Conservation (phyloP, 2,329 filamentous ascomycete genomes). For the Clonostachys chloroleuca region DNA sequence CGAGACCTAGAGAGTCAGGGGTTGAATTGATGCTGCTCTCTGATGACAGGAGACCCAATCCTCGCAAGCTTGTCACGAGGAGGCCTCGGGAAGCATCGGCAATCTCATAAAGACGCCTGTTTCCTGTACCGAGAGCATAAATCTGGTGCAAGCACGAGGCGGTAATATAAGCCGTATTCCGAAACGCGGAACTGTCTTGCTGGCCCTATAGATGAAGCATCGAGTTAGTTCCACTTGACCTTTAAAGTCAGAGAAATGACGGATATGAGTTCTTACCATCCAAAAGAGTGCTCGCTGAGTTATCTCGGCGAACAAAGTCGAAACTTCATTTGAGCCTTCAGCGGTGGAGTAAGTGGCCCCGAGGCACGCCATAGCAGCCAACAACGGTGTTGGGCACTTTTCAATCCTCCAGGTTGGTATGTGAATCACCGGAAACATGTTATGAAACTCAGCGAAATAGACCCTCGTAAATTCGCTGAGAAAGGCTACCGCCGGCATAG, state of each 20-base stretch:
- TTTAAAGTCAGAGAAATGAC: neutral
- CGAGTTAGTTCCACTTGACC: neutral
- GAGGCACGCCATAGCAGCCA: conserved; percentile 21
- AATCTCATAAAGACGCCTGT: conserved; percentile 19
- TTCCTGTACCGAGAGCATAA: conserved; percentile 22
- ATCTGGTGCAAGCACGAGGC: conserved; percentile 22
- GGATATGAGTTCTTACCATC: conserved; percentile 10
- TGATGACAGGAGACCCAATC: conserved; percentile 15
- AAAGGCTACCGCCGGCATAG: neutral
- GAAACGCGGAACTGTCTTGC: neutral
- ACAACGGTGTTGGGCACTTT: conserved; percentile 12
- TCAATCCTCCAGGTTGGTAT: conserved; percentile 16
- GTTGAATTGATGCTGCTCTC: conserved; percentile 3
- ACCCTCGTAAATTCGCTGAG: conserved; percentile 5
- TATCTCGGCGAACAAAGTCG: conserved; percentile 12
- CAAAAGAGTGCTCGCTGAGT: conserved; percentile 18
- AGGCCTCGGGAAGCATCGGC: conserved; percentile 18
- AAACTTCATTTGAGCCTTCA: conserved; percentile 6
- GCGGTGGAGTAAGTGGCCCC: conserved; percentile 13
- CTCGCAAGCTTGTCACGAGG: conserved; percentile 17
- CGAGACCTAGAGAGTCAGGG: conserved; percentile 1
- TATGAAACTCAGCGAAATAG: conserved; percentile 17
- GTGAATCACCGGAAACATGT: conserved; percentile 19
- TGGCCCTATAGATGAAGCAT: neutral
- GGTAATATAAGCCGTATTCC: conserved; percentile 16